phyloP scores from a whole-genome alignment of 2,329 filamentous ascomycete species.

The Diplodia seriata region DNA sequence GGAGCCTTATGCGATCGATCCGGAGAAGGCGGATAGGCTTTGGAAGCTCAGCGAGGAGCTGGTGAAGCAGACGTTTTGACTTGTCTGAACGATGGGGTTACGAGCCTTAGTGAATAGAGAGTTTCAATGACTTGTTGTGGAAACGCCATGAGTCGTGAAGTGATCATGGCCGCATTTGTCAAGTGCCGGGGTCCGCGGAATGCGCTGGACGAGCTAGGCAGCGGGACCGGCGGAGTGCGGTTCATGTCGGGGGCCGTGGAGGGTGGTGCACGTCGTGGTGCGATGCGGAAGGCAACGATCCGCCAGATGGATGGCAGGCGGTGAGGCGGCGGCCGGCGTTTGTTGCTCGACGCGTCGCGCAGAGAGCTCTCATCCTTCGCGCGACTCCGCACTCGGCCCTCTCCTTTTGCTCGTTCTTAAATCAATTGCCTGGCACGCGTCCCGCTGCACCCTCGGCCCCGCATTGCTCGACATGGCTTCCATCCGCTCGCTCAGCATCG shows the following conservation, averaged over 20 bases:
- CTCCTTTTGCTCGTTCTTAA: neutral
- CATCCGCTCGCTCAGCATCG: slow-evolving; percentile 23
- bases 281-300: slow-evolving; percentile 11
- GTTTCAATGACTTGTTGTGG: neutral
- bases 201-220: neutral
- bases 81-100: no score
- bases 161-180: neutral
- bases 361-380: neutral
- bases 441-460: neutral
- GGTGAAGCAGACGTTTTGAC: slow-evolving; percentile 37
- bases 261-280: neutral
- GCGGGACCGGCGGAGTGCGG: neutral
- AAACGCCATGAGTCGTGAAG: neutral
- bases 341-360: slow-evolving; percentile 4
- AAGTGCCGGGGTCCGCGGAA: neutral
- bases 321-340: neutral
- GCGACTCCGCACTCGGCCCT: slow-evolving; percentile 2
- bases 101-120: no score
- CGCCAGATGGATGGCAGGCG: neutral
- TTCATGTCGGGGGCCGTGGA: neutral
- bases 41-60: slow-evolving; percentile 46
- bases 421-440: neutral
- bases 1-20: slow-evolving; percentile 37
- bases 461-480: slow-evolving; percentile 13
- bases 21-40: slow-evolving; percentile 40